A percentile compares a stretch with the other conserved stretches of the same genome.
These are phyloP conservation scores for Talaromyces rugulosus DNA, from an alignment of 2,329 filamentous ascomycete genomes.

Conservation along the genomic window DNA sequence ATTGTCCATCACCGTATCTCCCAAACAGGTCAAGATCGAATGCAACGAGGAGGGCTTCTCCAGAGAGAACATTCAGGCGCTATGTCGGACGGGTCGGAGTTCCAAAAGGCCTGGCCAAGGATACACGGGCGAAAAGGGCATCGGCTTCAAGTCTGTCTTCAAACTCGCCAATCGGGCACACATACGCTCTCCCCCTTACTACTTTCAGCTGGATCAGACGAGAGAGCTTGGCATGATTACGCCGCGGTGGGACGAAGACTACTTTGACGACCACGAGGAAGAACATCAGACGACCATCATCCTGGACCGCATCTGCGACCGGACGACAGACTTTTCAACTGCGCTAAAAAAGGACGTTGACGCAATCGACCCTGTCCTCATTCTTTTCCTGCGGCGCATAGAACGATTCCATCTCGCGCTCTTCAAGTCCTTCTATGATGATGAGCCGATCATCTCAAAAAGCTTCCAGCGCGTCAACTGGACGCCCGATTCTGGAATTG, in stretches of 20 bases:
- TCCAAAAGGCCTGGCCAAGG: slow-evolving; percentile 12
- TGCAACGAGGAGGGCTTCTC: slow-evolving; percentile 10
- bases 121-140: slow-evolving; percentile 25
- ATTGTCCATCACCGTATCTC: slow-evolving; percentile 1
- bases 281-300: slow-evolving; percentile 6
- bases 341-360: slow-evolving; percentile 3
- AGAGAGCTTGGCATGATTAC: slow-evolving; percentile 11
- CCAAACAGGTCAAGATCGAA: slow-evolving; percentile 5
- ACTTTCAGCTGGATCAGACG: slow-evolving; percentile 10
- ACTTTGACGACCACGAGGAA: slow-evolving; percentile 6
- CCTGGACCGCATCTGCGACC: slow-evolving; percentile 8
- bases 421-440: neutral
- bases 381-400: slow-evolving; percentile 8
- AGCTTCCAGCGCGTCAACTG: slow-evolving; percentile 4
- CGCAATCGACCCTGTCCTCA: slow-evolving; percentile 7
- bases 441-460: slow-evolving; percentile 3
- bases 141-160: slow-evolving; percentile 30
- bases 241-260: slow-evolving; percentile 9
- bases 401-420: slow-evolving; percentile 6
- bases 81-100: slow-evolving; percentile 7
- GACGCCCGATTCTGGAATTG: slow-evolving; percentile 3
- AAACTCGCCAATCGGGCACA: slow-evolving; percentile 16
- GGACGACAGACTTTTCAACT: slow-evolving; percentile 5
- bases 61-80: slow-evolving; percentile 8
- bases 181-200: slow-evolving; percentile 12